phyloP scores from a whole-genome alignment of 2,329 filamentous ascomycete species.

The Microascus cirrosus region DNA sequence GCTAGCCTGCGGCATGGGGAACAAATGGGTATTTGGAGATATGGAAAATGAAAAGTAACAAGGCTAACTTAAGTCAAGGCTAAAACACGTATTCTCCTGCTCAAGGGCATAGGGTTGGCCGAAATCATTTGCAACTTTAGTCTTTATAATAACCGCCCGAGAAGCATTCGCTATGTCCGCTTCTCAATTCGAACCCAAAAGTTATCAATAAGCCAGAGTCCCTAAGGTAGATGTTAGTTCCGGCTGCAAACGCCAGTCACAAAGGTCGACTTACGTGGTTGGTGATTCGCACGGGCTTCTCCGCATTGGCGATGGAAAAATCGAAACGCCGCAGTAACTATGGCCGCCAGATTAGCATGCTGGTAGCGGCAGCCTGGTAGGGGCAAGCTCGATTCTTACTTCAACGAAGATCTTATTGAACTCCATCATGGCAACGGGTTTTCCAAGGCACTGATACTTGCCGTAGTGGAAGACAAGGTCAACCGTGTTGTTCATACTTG shows the following conservation, averaged over 20 bases:
- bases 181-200: conserved; percentile 2
- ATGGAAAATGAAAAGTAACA: too few species aligned
- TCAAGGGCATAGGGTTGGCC: too few species aligned
- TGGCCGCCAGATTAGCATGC: background rate
- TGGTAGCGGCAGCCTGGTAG: background rate
- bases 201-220: conserved; percentile 3
- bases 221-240: background rate
- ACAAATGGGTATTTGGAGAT: too few species aligned
- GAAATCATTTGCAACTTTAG: too few species aligned
- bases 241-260: background rate
- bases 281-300: background rate
- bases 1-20: too few species aligned
- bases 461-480: conserved; percentile 33
- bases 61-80: too few species aligned
- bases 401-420: conserved; percentile 31
- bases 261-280: background rate
- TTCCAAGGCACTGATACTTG: conserved; percentile 32
- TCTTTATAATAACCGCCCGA: too few species aligned
- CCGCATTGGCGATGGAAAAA: background rate
- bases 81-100: too few species aligned
- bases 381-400: conserved; percentile 13
- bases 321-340: conserved; percentile 3
- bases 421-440: conserved; percentile 30
- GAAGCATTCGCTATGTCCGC: background rate
- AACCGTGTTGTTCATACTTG: conserved; percentile 22